phyloP scores from a whole-genome alignment of 495 filamentous ascomycete genomes.

The Aspergillus egyptiacus region DNA sequence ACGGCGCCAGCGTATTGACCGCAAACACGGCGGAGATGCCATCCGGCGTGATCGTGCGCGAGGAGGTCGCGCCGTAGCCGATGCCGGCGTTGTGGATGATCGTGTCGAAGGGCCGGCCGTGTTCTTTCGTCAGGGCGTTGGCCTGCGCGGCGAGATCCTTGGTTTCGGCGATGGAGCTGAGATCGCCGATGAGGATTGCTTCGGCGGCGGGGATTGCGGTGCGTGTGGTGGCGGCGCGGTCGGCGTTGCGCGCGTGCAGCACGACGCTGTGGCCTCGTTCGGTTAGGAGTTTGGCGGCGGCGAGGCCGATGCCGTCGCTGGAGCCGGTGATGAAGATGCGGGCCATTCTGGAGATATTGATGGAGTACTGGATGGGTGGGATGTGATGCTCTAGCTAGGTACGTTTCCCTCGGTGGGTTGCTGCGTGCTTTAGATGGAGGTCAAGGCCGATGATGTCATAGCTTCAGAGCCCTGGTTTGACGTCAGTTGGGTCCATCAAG shows the following conservation, averaged over 20 bases:
- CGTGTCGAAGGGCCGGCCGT: constrained; percentile 47
- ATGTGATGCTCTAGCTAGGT: too few species aligned
- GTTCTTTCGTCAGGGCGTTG: too few species aligned
- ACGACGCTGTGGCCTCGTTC: constrained; percentile 49
- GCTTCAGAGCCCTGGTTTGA: too few species aligned
- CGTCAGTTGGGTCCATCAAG: too few species aligned
- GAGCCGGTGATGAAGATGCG: constrained; percentile 55
- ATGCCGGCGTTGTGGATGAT: constrained; percentile 57
- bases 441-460: too few species aligned
- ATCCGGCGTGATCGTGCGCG: constrained; percentile 33
- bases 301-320: constrained; percentile 42
- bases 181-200: constrained; percentile 46
- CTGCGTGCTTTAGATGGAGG: too few species aligned
- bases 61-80: constrained; percentile 30
- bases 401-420: too few species aligned
- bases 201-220: constrained; percentile 43
- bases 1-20: constrained; percentile 54
- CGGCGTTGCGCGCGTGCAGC: constrained; percentile 50
- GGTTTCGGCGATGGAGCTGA: constrained; percentile 46
- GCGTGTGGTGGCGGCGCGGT: constrained; percentile 40
- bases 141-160: constrained; percentile 48
- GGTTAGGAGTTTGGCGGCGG: constrained; percentile 44
- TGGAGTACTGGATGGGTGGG: too few species aligned
- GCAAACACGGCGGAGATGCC: constrained; percentile 48
- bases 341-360: constrained; percentile 34